These are phyloP conservation scores for Astrocystis sublimbata DNA, from an alignment of 495 filamentous ascomycete genomes.

Conservation along the genomic window DNA sequence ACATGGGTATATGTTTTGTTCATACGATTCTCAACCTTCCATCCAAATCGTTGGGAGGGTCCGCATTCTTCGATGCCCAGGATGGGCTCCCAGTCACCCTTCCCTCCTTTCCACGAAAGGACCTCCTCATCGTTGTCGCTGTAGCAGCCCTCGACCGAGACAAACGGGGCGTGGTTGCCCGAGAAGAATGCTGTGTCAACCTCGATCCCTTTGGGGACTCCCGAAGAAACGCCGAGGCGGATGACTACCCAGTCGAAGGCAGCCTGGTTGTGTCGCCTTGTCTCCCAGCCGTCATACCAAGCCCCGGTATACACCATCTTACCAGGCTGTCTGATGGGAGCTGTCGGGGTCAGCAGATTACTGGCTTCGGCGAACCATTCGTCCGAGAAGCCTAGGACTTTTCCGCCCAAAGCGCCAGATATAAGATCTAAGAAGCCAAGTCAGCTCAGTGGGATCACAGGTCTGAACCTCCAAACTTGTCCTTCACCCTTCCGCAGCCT, in stretches of 20 bases:
- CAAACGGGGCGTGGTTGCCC: slow-evolving; percentile 83
- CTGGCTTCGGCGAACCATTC: slow-evolving; percentile 85
- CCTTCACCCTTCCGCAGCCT: background rate
- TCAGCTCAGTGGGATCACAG: slow-evolving; percentile 17
- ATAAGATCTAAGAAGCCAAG: slow-evolving; percentile 62
- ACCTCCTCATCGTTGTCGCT: slow-evolving; percentile 61
- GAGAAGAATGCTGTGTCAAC: slow-evolving; percentile 85
- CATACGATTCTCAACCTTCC: slow-evolving; percentile 64
- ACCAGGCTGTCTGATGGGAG: slow-evolving; percentile 74
- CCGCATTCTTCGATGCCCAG: slow-evolving; percentile 70
- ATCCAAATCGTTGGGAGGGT: slow-evolving; percentile 73
- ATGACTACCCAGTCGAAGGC: slow-evolving; percentile 85
- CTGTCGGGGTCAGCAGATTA: slow-evolving; percentile 74
- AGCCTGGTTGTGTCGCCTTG: slow-evolving; percentile 77
- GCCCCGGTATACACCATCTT: slow-evolving; percentile 83
- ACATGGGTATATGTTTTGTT: slow-evolving; percentile 79
- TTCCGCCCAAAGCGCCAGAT: slow-evolving; percentile 70
- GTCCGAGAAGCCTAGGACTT: slow-evolving; percentile 75
- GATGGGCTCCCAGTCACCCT: slow-evolving; percentile 71
- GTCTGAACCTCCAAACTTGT: background rate
- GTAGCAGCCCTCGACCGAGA: slow-evolving; percentile 79
- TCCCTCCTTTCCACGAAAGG: slow-evolving; percentile 55
- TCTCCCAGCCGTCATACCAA: slow-evolving; percentile 98
- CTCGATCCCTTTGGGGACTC: slow-evolving; percentile 75
- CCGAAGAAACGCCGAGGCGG: slow-evolving; percentile 74